These are phyloP conservation scores for Blastobotrys elegans DNA, from an alignment of 1,139 yeast genomes.

Conservation along the genomic window DNA sequence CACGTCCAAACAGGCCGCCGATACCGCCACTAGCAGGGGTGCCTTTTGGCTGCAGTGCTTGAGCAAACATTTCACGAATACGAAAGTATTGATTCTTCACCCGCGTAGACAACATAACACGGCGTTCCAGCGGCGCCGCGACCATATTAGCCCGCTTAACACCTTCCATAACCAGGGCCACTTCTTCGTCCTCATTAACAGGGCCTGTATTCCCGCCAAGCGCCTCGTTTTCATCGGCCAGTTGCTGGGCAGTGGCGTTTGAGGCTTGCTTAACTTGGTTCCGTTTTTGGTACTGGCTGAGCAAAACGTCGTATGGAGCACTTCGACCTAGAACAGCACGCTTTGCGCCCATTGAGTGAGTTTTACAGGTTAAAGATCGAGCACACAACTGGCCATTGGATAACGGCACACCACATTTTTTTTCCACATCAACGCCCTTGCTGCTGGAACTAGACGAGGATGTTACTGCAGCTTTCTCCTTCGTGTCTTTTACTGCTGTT, in stretches of 20 bases:
- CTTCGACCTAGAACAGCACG: slow-evolving; percentile 92
- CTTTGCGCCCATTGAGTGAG: slow-evolving; percentile 98
- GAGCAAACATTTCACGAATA: slow-evolving; percentile 52
- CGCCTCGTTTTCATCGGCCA: slow-evolving; percentile 33
- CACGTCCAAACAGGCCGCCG: slow-evolving; percentile 34
- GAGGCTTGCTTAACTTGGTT: slow-evolving; percentile 83
- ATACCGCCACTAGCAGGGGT: slow-evolving; percentile 23
- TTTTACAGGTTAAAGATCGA: slow-evolving; percentile 89
- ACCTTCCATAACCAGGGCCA: slow-evolving; percentile 90
- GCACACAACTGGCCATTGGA: slow-evolving; percentile 95
- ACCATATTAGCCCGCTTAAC: slow-evolving; percentile 57
- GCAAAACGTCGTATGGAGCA: slow-evolving; percentile 81
- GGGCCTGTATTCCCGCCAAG: slow-evolving; percentile 27
- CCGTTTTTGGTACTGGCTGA: slow-evolving; percentile 86
- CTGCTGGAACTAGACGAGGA: background rate
- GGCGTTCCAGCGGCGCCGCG: slow-evolving; percentile 78
- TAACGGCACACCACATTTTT: slow-evolving; percentile 92
- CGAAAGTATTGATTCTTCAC: slow-evolving; percentile 67
- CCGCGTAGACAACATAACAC: slow-evolving; percentile 64
- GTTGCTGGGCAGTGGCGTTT: slow-evolving; percentile 27
- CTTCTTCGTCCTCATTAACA: slow-evolving; percentile 78
- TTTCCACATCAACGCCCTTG: slow-evolving; percentile 73
- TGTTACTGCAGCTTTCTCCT: background rate
- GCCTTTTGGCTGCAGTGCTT: slow-evolving; percentile 30
- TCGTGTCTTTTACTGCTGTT: background rate